Base-by-base conservation (phyloP, 371 early-diverging fungal species). In the Pancytospora philotis region DNA sequence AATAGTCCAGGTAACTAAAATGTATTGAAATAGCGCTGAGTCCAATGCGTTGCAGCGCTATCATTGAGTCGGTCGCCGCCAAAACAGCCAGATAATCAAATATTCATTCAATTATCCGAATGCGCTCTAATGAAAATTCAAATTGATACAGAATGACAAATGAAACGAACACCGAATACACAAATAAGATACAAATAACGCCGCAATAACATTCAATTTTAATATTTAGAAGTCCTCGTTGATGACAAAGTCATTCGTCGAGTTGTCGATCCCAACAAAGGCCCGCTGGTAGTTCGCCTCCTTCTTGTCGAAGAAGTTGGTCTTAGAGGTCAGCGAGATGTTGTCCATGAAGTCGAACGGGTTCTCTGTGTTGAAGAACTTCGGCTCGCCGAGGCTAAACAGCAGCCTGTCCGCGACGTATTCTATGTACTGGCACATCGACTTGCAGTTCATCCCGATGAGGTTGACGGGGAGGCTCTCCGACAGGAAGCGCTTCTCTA, bases 281-380 rank as follows among this genome's bases (percentile, higher is more conserved):
- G 93, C 88, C 83, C 92, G 93, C 78, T 95, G 94, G 81, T 98
- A 98, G 76, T 95, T 95, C 16, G 91, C 89, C 37, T 96, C 96
- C 74, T 88, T 88, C 86, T 95, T 95, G 83, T 98, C 98, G 75
- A 98, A 98, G 84, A 98, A 98, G 85, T 98, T 98, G 62, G 96
- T 93, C 85, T 98, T 98, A 74, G 96, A 96, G 55, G 62, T 31
- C 69, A 98, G 84, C 32, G 92, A 91, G 78, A 96, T 95, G 84
- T 94, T 83, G 78, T 96, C 98, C 98, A 98, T 98, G 76, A 96
- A 98, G 79, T 95, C 95, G 74, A 98, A 98, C 51, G 98, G 98
- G 79, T 98, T 98, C 73, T 86, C 83, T 1, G 84, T 85, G 41
- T 88, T 86, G 85, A 89, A 98, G 69, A 85, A 76, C 84, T 95